Evolutionary conservation across 2,329 filamentous ascomycete species (phyloP), one percentile per base, ranked within the genome.

Genomic region (Fusarium succisae): DNA sequence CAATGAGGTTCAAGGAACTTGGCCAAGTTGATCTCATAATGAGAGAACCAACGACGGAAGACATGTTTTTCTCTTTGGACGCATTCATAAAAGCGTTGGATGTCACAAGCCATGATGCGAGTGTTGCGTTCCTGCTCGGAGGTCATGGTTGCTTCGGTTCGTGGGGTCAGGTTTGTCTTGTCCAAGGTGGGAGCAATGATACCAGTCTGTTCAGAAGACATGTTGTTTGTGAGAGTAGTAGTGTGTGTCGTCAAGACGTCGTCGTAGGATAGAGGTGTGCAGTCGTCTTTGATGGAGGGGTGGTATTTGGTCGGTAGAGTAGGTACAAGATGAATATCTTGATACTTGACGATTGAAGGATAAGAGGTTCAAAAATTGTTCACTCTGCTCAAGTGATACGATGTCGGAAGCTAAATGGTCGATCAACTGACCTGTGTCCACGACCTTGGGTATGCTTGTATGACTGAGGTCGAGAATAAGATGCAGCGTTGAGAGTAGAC

Each of bases 381-480:
- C 20, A 43, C 39, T 43, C 14, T 20, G 22, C 22, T 43, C 22
- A 43, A 41, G 20, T 37, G 14, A 41, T 41, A 0, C 20, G 12
- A 22, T 14, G 1, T 9, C 38, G 13, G 20, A 41, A 41, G 20
- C 20, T 9, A 0, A 12, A n/a, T 43, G 14, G 12, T n/a, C 14
- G 22, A 43, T n/a, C 39, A 7, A 8, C 1, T 7, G 22, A 7
- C 14, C 0, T 15, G 37, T 20, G 14, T n/a, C 1, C 8, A 43
- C 39, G 22, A 43, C 39, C 14, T n/a, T 43, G 22, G 13, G 12
- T 41, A 13, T 41, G 14, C 39, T 43, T 0, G 39, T 43, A n/a
- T 43, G 43, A 18, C 10, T 44, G 43, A 44, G 10, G n/a, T 44
- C n/a, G 10, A 44, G n/a, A 18, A 18, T 18, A 24, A 18, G 6